Percentiles rank a stretch among this genome's conserved stretches.
Evolutionary conservation across 2,329 filamentous ascomycete species (phyloP).

Genomic region (Trichoderma sp.): DNA sequence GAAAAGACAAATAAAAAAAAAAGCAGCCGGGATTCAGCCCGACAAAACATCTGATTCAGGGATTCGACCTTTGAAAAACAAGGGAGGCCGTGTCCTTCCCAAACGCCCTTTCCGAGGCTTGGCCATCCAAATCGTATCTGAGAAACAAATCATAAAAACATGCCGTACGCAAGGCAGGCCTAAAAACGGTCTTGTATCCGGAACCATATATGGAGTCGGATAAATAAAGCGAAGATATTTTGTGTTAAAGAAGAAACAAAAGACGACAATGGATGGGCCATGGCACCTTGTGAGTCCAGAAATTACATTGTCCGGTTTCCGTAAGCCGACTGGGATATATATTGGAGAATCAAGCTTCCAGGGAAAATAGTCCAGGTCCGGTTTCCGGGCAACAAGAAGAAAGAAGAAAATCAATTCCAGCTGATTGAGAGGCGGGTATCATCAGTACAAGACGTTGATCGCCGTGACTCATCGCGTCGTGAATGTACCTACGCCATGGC

Average conservation of each 20-base stretch:
- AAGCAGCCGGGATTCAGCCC: not conserved
- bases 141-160: not conserved
- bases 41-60: constrained; percentile 1
- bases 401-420: not conserved
- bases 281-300: not conserved
- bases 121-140: constrained; percentile 18
- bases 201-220: not conserved
- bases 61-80: not conserved
- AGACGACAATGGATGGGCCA: not conserved
- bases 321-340: not conserved
- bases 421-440: constrained; percentile 17
- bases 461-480: constrained; percentile 3
- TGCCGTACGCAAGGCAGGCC: not conserved
- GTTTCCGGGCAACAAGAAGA: not conserved
- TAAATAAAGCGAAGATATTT: not conserved
- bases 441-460: constrained; percentile 5
- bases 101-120: constrained; percentile 26
- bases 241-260: not conserved
- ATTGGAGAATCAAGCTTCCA: not conserved
- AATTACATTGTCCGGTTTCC: not conserved
- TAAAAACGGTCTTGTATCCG: not conserved
- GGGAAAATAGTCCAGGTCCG: not conserved
- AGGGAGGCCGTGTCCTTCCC: constrained; percentile 7
- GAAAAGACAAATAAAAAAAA: no score
- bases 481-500: not conserved